These are phyloP conservation scores for Spergularia marina DNA, from an alignment of 148 eudicot species.

Conservation along the genomic window DNA sequence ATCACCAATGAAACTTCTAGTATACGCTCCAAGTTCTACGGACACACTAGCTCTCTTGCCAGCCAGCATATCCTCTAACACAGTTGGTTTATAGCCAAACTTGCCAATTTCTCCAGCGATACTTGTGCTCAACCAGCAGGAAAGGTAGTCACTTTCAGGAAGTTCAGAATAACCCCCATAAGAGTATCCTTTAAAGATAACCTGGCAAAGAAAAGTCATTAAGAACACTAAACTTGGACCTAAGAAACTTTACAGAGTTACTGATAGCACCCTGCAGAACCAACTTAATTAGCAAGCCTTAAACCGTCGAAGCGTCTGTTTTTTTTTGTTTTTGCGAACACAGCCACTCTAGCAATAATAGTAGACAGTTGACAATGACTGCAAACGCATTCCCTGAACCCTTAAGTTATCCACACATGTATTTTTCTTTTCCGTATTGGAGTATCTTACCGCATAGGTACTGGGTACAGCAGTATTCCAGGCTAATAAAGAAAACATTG, in stretches of 20 bases:
- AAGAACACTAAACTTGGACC: not conserved
- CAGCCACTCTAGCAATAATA: no score
- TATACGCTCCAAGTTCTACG: conserved; percentile 70
- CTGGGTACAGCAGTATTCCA: no score
- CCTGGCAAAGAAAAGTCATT: conserved; percentile 44
- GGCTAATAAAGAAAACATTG: no score
- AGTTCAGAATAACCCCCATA: conserved; percentile 84
- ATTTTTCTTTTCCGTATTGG: no score
- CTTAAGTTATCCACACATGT: not conserved
- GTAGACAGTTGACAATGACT: not conserved
- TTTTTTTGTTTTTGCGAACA: no score
- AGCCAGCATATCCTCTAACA: conserved; percentile 77
- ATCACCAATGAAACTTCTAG: conserved; percentile 75
- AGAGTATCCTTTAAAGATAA: conserved; percentile 78
- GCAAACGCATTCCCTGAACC: not conserved
- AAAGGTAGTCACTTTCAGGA: conserved; percentile 64
- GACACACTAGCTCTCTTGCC: conserved; percentile 82
- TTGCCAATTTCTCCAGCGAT: conserved; percentile 84
- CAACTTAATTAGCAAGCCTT: no score
- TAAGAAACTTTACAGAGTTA: not conserved
- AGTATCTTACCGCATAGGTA: no score
- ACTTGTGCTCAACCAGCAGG: conserved; percentile 66
- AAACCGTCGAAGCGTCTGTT: no score
- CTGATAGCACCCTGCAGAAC: no score
- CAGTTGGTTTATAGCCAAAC: conserved; percentile 79